Evolutionary conservation across 805 yeast genomes (phyloP).

Genomic region (Brettanomyces sp.): DNA sequence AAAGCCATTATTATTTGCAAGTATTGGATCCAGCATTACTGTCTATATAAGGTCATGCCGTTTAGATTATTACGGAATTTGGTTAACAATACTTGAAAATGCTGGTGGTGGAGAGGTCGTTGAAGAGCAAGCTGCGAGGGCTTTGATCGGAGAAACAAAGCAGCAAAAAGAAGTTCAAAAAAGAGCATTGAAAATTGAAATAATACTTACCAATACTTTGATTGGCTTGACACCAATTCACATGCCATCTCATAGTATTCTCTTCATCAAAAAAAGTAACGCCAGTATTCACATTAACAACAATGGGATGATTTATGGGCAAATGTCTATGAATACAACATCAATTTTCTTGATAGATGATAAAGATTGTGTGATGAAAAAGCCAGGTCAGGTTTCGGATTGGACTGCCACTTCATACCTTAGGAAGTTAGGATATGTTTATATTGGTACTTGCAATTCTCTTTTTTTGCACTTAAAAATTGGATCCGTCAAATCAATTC

Average conservation of each 20-base stretch:
- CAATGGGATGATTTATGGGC: slow-evolving; percentile 14
- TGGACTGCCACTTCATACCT: slow-evolving; percentile 36
- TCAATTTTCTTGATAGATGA: slow-evolving; percentile 61
- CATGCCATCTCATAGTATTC: slow-evolving; percentile 40
- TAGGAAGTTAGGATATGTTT: slow-evolving; percentile 40
- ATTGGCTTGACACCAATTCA: slow-evolving; percentile 59
- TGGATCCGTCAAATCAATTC: slow-evolving; percentile 3
- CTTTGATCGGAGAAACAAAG: not conserved
- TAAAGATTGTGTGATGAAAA: slow-evolving; percentile 19
- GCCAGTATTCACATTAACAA: slow-evolving; percentile 33
- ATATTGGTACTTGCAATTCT: slow-evolving; percentile 38
- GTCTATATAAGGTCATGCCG: slow-evolving; percentile 37
- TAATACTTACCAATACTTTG: slow-evolving; percentile 41
- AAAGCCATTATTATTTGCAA: slow-evolving; percentile 9
- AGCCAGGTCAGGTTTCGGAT: slow-evolving; percentile 11
- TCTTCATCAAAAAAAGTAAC: slow-evolving; percentile 46
- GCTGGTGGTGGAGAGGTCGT: slow-evolving; percentile 1
- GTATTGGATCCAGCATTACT: slow-evolving; percentile 25
- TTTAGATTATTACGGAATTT: slow-evolving; percentile 50
- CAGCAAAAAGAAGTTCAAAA: not conserved
- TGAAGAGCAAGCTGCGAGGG: slow-evolving; percentile 8
- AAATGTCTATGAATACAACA: slow-evolving; percentile 37
- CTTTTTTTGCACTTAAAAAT: slow-evolving; percentile 25
- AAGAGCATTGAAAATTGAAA: slow-evolving; percentile 15
- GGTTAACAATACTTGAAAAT: slow-evolving; percentile 40